phyloP scores from a whole-genome alignment of 2,329 filamentous ascomycete species.

The Massarina eburnea region DNA sequence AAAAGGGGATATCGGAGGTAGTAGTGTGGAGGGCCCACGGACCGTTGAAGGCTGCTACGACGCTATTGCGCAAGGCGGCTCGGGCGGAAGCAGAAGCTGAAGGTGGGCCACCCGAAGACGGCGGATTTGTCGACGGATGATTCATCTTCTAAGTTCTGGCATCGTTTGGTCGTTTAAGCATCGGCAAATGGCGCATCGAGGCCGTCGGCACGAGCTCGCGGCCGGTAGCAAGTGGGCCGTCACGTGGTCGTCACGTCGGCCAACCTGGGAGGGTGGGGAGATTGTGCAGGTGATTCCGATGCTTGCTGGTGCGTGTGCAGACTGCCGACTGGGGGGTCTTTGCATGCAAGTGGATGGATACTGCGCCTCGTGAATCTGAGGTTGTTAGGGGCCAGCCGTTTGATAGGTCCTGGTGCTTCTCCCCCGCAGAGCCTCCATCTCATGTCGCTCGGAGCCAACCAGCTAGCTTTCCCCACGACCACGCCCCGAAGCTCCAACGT shows the following conservation, averaged over 20 bases:
- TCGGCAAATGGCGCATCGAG: slow-evolving; percentile 16
- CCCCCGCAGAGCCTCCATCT: slow-evolving; percentile 29
- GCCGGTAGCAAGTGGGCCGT: slow-evolving; percentile 2
- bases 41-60: slow-evolving; percentile 45
- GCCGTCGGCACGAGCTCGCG: slow-evolving; percentile 3
- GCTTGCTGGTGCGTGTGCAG: neutral
- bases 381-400: neutral
- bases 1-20: slow-evolving; percentile 1
- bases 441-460: slow-evolving; percentile 11
- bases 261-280: neutral
- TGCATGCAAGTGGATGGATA: neutral
- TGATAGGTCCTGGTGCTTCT: slow-evolving; percentile 2
- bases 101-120: slow-evolving; percentile 33
- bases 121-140: slow-evolving; percentile 35
- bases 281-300: neutral
- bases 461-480: neutral
- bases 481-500: no score
- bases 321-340: neutral
- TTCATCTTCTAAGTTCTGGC: slow-evolving; percentile 16
- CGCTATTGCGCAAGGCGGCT: slow-evolving; percentile 38
- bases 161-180: slow-evolving; percentile 5
- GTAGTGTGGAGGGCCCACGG: slow-evolving; percentile 20
- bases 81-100: slow-evolving; percentile 32
- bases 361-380: neutral
- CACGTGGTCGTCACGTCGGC: neutral